These are phyloP conservation scores for Lachancea nothofagi DNA, from an alignment of 805 yeast species.

Conservation along the genomic window DNA sequence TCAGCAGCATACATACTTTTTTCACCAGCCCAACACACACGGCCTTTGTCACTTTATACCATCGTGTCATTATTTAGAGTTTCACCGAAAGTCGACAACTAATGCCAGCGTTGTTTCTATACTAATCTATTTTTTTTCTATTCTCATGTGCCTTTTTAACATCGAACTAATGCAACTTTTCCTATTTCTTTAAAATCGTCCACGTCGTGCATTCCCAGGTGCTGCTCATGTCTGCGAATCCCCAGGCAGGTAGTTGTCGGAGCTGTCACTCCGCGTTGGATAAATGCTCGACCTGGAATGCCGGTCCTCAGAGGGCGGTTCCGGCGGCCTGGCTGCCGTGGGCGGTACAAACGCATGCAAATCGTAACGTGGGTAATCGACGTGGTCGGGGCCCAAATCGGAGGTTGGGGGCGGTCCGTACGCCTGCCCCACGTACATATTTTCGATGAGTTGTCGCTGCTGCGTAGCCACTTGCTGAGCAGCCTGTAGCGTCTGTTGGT, in stretches of 20 bases:
- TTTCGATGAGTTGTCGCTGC: constrained; percentile 26
- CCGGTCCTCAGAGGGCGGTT: neutral
- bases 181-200: no score
- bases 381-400: constrained; percentile 2
- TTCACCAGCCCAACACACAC: no score
- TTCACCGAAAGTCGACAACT: no score
- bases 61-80: no score
- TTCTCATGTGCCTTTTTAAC: no score
- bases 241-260: neutral
- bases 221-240: neutral
- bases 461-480: constrained; percentile 21
- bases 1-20: no score
- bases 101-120: no score
- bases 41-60: no score
- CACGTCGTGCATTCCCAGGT: no score
- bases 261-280: neutral
- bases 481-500: constrained; percentile 16
- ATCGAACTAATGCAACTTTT: no score
- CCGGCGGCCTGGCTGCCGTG: constrained; percentile 7
- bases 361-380: constrained; percentile 4
- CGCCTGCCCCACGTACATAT: constrained; percentile 10
- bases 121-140: no score
- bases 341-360: constrained; percentile 5
- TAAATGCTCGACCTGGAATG: neutral
- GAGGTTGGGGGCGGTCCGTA: constrained; percentile 3